Base-by-base conservation (phyloP, 2,329 filamentous ascomycete species). In the Talaromyces sp. region DNA sequence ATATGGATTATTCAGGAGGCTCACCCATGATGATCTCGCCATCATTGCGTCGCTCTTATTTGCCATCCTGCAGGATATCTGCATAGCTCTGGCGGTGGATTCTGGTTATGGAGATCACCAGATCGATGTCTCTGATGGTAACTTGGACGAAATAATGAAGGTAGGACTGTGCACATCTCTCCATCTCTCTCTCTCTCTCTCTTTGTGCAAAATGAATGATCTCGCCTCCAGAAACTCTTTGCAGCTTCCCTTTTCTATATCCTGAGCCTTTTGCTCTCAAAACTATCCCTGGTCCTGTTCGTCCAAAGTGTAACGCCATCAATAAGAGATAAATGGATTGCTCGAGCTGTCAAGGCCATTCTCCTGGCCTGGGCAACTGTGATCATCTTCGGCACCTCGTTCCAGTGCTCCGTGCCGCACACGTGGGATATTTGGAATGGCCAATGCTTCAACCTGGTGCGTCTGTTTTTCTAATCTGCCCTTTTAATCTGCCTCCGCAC, bases 71-170 rank as follows among this genome's bases (percentile, higher is more conserved):
- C 69, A 71, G 66, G 68, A 67, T 10, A 51, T 70, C 10, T 62
- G 47, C 13, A 60, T 72, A 53, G 70, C 70, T 13, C 63, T 70
- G 38, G 68, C 70, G 11, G 69, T 71, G 8, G 61, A 58, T 8
- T 70, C 69, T 36, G 71, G 71, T 10, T 71, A 72, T 67, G 71
- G 71, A 34, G 67, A 68, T 45, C 71, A 71, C 53, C 64, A 31
- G 3, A 53, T 40, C 5, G 63, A 67, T 34, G 61, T 72, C 13
- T 66, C 64, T 5, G 29, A 29, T 10, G 13, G 58, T 15, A 59
- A 69, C 47, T 68, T 70, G 38, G 64, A 68, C 29, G 40, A 66
- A 5, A 62, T 72, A 15, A 68, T 72, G 69, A 71, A 71, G 62
- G 71, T 70, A 22, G 67, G 13, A 1, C 38, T 29, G n/a, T 34